Evolutionary conservation across 768 basidiomycete species (phyloP).

Genomic region (Cubamyces sp.): DNA sequence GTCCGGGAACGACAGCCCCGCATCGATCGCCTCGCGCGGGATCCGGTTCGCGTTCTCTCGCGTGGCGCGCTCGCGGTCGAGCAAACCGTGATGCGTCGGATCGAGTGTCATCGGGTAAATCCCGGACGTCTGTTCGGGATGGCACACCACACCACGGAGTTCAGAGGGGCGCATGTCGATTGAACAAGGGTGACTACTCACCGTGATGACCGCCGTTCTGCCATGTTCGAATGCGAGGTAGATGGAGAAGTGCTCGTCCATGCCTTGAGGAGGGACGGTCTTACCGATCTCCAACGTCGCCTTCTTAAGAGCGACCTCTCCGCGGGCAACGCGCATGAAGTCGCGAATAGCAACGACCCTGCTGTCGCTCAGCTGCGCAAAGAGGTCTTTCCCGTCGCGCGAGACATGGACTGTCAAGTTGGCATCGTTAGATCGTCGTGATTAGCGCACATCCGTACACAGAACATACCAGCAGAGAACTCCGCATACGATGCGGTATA

Average conservation of each 20-base stretch:
- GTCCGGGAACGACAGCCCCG: constrained; percentile 11
- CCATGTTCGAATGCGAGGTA: constrained; percentile 38
- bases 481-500: constrained; percentile 23
- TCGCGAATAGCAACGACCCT: constrained; percentile 39
- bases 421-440: background rate
- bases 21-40: constrained; percentile 11
- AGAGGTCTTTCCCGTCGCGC: constrained; percentile 40
- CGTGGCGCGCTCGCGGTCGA: constrained; percentile 14
- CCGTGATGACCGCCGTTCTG: constrained; percentile 32
- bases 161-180: background rate
- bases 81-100: constrained; percentile 22
- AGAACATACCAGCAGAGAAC: constrained; percentile 16
- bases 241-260: constrained; percentile 24
- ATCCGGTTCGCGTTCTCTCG: constrained; percentile 10
- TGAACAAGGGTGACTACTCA: constrained; percentile 16
- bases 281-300: constrained; percentile 28
- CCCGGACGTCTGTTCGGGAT: constrained; percentile 28
- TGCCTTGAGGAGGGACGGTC: constrained; percentile 10
- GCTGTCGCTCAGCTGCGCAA: constrained; percentile 29
- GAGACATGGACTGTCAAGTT: constrained; percentile 41
- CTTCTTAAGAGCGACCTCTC: constrained; percentile 25
- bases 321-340: constrained; percentile 36
- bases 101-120: constrained; percentile 34
- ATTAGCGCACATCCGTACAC: background rate
- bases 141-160: too few species aligned